phyloP scores from a whole-genome alignment of 441 rosid genomes.

The Rhodomyrtus psidioides region DNA sequence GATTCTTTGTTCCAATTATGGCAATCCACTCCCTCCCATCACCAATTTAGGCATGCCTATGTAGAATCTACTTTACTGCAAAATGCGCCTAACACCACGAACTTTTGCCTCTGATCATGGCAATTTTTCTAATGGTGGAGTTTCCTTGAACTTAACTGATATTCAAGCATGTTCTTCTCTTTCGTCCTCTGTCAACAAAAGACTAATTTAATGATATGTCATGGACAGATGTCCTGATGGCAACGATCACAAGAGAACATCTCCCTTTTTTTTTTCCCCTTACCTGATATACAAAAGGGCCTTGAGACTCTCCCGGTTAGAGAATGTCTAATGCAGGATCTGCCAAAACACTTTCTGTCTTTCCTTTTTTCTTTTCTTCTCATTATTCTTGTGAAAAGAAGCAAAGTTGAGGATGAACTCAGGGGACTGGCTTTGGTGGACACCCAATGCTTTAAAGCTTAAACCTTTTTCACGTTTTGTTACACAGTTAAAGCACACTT shows the following conservation, averaged over 20 bases:
- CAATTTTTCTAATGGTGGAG: slow-evolving; percentile 3
- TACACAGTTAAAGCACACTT: neutral
- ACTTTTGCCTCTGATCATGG: neutral
- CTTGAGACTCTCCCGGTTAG: slow-evolving; percentile 2
- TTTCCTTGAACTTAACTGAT: slow-evolving; percentile 4
- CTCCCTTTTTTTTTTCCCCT: neutral
- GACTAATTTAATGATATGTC: neutral
- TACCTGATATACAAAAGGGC: slow-evolving; percentile 4
- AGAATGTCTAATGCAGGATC: slow-evolving; percentile 17
- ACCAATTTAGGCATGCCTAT: neutral
- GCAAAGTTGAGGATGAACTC: neutral
- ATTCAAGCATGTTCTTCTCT: slow-evolving; percentile 3
- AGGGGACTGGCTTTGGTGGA: neutral
- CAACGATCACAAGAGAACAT: neutral
- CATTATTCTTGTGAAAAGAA: neutral
- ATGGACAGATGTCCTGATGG: slow-evolving; percentile 12
- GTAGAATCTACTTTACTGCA: neutral
- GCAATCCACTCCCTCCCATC: slow-evolving; percentile 9
- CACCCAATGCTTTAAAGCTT: neutral
- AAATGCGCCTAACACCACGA: slow-evolving; percentile 19
- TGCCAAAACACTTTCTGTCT: neutral
- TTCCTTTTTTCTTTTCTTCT: neutral
- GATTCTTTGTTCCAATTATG: slow-evolving; percentile 4
- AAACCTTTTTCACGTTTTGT: neutral
- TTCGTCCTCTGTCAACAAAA: neutral